Base-by-base conservation (phyloP, 495 filamentous ascomycete genomes). In the Ramalina peruviana region DNA sequence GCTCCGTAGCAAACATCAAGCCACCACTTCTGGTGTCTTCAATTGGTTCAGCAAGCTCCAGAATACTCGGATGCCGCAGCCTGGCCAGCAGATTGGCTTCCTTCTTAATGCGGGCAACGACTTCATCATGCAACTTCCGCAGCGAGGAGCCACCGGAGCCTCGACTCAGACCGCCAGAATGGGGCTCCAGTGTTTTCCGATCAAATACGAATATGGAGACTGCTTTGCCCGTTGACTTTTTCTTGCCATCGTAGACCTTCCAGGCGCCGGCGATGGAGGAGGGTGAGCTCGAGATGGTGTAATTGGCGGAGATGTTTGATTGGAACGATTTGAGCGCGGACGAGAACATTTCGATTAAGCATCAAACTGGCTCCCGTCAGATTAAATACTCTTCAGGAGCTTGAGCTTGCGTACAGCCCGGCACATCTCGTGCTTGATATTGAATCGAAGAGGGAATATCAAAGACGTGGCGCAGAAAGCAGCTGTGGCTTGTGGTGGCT, bases 211-310 rank as follows among this genome's bases (percentile, higher is more conserved):
- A 98, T 52, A 97, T 80, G 10, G 92, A 97, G 19, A 82, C 88
- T 13, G 82, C 65, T 55, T 90, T 94, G 33, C 80, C 82, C 0
- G 88, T 92, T 12, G 83, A 83, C 64, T 95, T 96, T 65, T 94
- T 94, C 72, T 93, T 96, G 40, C 85, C 93, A 69, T 93, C 86
- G 70, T 87, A 88, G 64, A 98, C 89, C 69, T 88, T 94, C 92
- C 92, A 98, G 21, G 89, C 86, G 19, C 92, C 92, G 20, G 88
- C 84, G 30, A 76, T 76, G 17, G 86, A 76, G 11, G 74, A 76
- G 19, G 84, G 75, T 46, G 75, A 72, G 17, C 80, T 70, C 7
- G 85, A 77, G 46, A 95, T 71, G 50, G 80, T 75, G 66, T 98
- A 98, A 66, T 94, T 90, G 53, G 85, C 78, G 52, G 80, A 76